phyloP scores from a whole-genome alignment of 495 filamentous ascomycete species.

The Penicillium crystallinum region DNA sequence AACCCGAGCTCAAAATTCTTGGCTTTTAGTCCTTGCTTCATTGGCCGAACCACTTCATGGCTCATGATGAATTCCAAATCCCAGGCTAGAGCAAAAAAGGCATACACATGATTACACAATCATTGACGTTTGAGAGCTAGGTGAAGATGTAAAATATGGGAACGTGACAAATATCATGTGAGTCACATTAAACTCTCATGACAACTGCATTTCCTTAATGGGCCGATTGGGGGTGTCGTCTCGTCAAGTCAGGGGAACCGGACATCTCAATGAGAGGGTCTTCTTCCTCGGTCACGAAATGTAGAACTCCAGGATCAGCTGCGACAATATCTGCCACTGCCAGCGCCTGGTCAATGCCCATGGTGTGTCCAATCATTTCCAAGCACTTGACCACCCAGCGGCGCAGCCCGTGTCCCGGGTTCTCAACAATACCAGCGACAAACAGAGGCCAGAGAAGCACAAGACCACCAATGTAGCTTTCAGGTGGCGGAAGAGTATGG shows the following conservation, averaged over 20 bases:
- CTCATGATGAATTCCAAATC: background rate
- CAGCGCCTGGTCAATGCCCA: slow-evolving; percentile 47
- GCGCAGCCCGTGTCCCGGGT: slow-evolving; percentile 27
- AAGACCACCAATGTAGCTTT: slow-evolving; percentile 37
- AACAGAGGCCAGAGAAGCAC: slow-evolving; percentile 48
- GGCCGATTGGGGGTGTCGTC: background rate
- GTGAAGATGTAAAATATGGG: background rate
- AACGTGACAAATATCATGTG: background rate
- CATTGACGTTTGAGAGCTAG: background rate
- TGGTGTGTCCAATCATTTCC: slow-evolving; percentile 36
- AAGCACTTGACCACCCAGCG: slow-evolving; percentile 42
- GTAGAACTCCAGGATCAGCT: slow-evolving; percentile 26
- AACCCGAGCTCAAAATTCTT: too few relatives aligned
- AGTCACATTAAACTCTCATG: background rate
- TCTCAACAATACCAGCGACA: slow-evolving; percentile 35
- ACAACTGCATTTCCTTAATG: background rate
- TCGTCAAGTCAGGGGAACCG: background rate
- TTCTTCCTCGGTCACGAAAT: slow-evolving; percentile 11
- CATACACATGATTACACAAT: background rate
- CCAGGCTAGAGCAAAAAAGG: background rate
- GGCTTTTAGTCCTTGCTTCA: background rate
- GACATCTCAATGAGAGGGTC: background rate
- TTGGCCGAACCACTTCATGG: background rate
- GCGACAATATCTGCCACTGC: slow-evolving; percentile 36
- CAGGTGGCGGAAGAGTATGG: slow-evolving; percentile 13